phyloP scores from a whole-genome alignment of 2,329 filamentous ascomycete genomes.

The Dichotomopilus funicola region DNA sequence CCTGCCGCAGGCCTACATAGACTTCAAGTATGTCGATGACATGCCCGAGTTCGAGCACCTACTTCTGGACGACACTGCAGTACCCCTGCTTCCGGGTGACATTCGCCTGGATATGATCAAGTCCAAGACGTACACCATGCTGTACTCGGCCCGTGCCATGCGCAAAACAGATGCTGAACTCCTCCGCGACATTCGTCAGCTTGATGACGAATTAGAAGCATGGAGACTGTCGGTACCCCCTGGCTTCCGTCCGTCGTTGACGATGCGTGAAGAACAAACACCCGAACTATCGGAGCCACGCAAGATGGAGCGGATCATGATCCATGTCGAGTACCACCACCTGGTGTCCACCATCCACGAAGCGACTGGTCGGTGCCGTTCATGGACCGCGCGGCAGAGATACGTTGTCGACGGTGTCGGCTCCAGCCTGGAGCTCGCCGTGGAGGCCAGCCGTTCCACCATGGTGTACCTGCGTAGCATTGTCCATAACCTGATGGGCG shows the following conservation, averaged over 20 bases:
- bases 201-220: constrained; percentile 49
- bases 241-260: constrained; percentile 41
- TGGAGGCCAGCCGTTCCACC: constrained; percentile 51
- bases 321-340: constrained; percentile 50
- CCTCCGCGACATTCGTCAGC: constrained; percentile 46
- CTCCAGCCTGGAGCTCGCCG: constrained; percentile 46
- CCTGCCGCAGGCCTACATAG: constrained; percentile 37
- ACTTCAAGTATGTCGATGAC: constrained; percentile 25
- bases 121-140: constrained; percentile 39
- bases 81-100: constrained; percentile 40
- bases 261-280: constrained; percentile 27
- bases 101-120: constrained; percentile 46
- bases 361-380: constrained; percentile 45
- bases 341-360: constrained; percentile 50
- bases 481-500: constrained; percentile 36
- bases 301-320: constrained; percentile 40
- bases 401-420: constrained; percentile 39
- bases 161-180: constrained; percentile 49
- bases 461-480: constrained; percentile 41
- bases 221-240: constrained; percentile 46
- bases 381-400: constrained; percentile 29
- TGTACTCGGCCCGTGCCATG: constrained; percentile 44
- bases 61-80: constrained; percentile 21
- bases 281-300: background rate
- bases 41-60: constrained; percentile 5